phyloP scores from a whole-genome alignment of 345 rosid genomes.

The Lepidium sativum region DNA sequence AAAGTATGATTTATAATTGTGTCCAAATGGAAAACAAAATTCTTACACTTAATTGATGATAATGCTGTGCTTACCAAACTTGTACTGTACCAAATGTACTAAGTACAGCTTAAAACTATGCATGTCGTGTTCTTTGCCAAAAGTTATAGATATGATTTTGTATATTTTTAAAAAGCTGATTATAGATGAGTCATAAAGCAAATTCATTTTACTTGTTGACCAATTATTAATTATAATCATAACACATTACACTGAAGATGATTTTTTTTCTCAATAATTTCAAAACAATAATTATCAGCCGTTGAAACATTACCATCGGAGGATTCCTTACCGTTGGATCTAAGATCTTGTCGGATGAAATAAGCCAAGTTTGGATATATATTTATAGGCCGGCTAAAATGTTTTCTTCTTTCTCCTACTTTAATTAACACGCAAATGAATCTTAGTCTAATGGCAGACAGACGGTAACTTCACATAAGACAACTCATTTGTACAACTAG shows the following conservation, averaged over 20 bases:
- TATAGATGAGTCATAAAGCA: constrained; percentile 8
- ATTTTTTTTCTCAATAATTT: not conserved
- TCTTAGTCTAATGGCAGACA: too few species aligned
- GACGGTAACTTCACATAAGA: too few species aligned
- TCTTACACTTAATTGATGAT: not conserved
- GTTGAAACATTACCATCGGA: not conserved
- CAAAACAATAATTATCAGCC: not conserved
- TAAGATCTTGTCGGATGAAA: constrained; percentile 20
- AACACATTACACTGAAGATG: not conserved
- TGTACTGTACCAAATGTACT: not conserved
- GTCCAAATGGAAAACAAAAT: not conserved
- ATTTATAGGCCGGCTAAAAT: constrained; percentile 27
- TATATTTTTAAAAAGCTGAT: not conserved
- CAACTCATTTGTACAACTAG: too few species aligned
- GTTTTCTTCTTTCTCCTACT: constrained; percentile 16
- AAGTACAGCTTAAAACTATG: not conserved
- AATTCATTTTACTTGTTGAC: constrained; percentile 18
- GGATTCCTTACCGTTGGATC: constrained; percentile 11
- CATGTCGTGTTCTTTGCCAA: not conserved
- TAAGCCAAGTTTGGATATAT: constrained; percentile 11
- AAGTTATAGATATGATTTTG: not conserved
- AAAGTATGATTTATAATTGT: not conserved
- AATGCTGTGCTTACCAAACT: not conserved
- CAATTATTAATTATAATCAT: constrained; percentile 5
- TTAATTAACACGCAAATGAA: constrained; percentile 16